Evolutionary conservation across 2,329 filamentous ascomycete genomes (phyloP).

Genomic region (Didymella segeticola): DNA sequence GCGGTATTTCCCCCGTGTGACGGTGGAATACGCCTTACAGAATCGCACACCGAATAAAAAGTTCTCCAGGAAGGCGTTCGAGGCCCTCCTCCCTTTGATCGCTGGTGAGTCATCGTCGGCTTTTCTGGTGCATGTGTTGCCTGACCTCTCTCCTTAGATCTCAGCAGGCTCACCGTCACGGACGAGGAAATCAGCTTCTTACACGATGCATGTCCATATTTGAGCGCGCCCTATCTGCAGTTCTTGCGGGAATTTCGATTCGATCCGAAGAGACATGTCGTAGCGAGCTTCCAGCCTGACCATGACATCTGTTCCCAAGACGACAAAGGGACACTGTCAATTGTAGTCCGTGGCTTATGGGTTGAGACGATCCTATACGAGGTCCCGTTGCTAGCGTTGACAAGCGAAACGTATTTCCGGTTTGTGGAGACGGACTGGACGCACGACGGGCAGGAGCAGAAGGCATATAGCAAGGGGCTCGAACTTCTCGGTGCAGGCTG

Average conservation of each 20-base stretch:
- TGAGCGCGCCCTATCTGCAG: no score
- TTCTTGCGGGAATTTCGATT: no score
- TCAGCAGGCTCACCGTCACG: no score
- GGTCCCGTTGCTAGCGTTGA: conserved; percentile 88
- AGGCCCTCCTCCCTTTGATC: conserved; percentile 76
- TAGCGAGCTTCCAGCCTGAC: no score
- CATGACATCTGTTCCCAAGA: conserved; percentile 70
- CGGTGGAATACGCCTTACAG: conserved; percentile 91
- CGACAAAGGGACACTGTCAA: conserved; percentile 73
- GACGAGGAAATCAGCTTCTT: no score
- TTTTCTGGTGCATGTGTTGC: no score
- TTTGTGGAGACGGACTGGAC: conserved; percentile 95
- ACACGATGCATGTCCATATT: no score
- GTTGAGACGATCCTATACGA: conserved; percentile 97
- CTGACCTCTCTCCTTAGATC: no score
- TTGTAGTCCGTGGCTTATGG: conserved; percentile 84
- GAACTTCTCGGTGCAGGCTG: conserved; percentile 82
- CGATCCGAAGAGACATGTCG: no score
- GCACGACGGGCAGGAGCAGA: conserved; percentile 84
- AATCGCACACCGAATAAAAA: conserved; percentile 96
- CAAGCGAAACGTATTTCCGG: conserved; percentile 96
- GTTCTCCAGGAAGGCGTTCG: conserved; percentile 79
- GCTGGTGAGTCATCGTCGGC: no score
- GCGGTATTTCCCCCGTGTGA: conserved; percentile 82
- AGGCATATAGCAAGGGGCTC: conserved; percentile 81